A percentile compares a stretch with the other conserved stretches of the same genome.
Evolutionary conservation across 345 rosid genomes (phyloP).

Genomic region (Excoecaria cochinchinensis): DNA sequence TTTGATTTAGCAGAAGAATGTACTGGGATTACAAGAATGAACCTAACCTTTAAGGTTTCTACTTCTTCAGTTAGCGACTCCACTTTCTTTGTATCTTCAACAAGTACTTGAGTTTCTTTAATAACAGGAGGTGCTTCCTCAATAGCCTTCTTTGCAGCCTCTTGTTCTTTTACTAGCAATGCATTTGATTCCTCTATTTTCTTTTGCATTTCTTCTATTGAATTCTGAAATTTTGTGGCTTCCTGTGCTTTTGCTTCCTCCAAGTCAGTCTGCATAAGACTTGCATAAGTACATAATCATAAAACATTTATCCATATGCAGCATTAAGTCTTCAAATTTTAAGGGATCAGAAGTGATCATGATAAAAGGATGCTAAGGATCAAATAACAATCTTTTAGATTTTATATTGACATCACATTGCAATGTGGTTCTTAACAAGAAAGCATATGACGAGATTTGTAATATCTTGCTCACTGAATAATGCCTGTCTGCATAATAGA

Average conservation of each 20-base stretch:
- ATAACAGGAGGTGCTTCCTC: constrained; percentile 53
- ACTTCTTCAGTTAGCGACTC: constrained; percentile 44
- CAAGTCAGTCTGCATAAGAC: constrained; percentile 42
- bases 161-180: constrained; percentile 37
- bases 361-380: background rate
- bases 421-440: background rate
- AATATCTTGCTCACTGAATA: background rate
- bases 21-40: constrained; percentile 1
- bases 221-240: constrained; percentile 37
- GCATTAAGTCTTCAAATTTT: background rate
- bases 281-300: constrained; percentile 8
- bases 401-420: background rate
- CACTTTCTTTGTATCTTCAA: constrained; percentile 47
- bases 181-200: constrained; percentile 45
- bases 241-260: constrained; percentile 51
- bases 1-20: background rate
- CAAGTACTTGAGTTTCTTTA: constrained; percentile 48
- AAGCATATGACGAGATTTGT: background rate
- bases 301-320: background rate
- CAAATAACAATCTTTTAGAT: background rate
- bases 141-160: constrained; percentile 41
- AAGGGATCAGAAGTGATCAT: background rate
- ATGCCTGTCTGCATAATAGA: background rate
- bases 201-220: constrained; percentile 40
- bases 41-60: constrained; percentile 41